Conservation (phyloP, 768 basidiomycete species). For the Phylloporus sp. region DNA sequence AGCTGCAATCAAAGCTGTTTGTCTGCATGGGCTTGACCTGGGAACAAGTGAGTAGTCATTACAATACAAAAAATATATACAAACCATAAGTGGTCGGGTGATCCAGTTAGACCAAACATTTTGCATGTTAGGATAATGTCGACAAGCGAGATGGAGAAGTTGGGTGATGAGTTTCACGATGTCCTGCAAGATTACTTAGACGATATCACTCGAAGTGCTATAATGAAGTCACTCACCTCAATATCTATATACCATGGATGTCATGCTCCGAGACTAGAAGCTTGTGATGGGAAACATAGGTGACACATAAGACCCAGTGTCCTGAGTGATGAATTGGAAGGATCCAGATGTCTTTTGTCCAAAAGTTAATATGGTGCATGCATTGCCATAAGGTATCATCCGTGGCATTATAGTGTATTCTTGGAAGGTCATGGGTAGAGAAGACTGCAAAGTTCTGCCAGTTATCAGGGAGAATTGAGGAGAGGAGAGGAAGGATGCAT, state of each 20-base stretch:
- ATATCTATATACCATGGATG: constrained; percentile 2
- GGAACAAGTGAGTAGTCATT: neutral
- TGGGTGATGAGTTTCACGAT: neutral
- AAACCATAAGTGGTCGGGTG: neutral
- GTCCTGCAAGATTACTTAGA: neutral
- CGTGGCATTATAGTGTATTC: neutral
- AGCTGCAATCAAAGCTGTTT: neutral
- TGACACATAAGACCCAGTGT: constrained; percentile 35
- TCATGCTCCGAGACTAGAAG: constrained; percentile 6
- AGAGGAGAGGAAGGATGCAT: constrained; percentile 6
- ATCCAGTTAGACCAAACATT: neutral
- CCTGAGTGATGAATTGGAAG: constrained; percentile 33
- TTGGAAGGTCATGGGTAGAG: constrained; percentile 8
- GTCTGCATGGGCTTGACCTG: neutral
- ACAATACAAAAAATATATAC: neutral
- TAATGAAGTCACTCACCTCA: neutral
- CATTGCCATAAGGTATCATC: constrained; percentile 20
- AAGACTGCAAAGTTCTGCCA: neutral
- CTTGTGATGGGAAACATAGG: neutral
- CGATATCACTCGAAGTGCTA: neutral
- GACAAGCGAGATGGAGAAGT: neutral
- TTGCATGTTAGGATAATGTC: neutral
- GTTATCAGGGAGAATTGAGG: neutral
- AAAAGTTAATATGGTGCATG: constrained; percentile 19
- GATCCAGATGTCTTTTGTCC: constrained; percentile 34